Evolutionary conservation across 1,139 yeast genomes (phyloP).

Genomic region (Candida albicans): DNA sequence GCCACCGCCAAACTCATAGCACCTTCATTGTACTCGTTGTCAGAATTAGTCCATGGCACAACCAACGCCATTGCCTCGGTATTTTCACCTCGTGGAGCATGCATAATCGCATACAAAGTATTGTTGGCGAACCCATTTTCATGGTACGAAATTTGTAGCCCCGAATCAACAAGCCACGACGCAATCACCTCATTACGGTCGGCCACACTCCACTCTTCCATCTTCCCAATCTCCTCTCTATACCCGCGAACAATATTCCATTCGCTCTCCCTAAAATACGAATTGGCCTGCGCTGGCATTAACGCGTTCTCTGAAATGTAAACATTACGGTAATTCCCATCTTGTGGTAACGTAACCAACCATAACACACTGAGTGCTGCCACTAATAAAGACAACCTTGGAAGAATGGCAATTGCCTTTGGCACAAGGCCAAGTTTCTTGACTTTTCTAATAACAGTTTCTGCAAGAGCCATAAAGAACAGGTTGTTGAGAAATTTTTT

Average conservation of each 20-base stretch:
- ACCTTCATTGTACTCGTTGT: conserved; percentile 67
- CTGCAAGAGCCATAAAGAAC: conserved; percentile 57
- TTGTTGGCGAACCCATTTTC: conserved; percentile 30
- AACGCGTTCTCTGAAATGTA: conserved; percentile 95
- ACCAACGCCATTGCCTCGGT: conserved; percentile 92
- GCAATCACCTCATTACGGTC: conserved; percentile 49
- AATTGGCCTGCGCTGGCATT: conserved; percentile 93
- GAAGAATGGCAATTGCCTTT: conserved; percentile 55
- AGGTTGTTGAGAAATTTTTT: background rate
- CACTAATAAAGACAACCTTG: conserved; percentile 60
- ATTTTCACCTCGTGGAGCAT: conserved; percentile 94
- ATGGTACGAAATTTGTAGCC: conserved; percentile 63
- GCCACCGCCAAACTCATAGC: conserved; percentile 76
- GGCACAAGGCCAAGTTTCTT: conserved; percentile 62
- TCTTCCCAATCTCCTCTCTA: conserved; percentile 55
- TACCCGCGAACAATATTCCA: conserved; percentile 92
- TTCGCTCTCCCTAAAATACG: conserved; percentile 90
- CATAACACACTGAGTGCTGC: conserved; percentile 64
- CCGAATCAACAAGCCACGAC: conserved; percentile 68
- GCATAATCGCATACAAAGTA: conserved; percentile 79
- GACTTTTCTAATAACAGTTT: conserved; percentile 50
- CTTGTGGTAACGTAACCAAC: conserved; percentile 70
- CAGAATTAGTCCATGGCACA: conserved; percentile 77
- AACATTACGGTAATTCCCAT: conserved; percentile 79
- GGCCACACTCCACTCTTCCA: conserved; percentile 29